These are phyloP conservation scores for Phytophthora multivora DNA, from an alignment of 352 stramenopile species.

Conservation along the genomic window DNA sequence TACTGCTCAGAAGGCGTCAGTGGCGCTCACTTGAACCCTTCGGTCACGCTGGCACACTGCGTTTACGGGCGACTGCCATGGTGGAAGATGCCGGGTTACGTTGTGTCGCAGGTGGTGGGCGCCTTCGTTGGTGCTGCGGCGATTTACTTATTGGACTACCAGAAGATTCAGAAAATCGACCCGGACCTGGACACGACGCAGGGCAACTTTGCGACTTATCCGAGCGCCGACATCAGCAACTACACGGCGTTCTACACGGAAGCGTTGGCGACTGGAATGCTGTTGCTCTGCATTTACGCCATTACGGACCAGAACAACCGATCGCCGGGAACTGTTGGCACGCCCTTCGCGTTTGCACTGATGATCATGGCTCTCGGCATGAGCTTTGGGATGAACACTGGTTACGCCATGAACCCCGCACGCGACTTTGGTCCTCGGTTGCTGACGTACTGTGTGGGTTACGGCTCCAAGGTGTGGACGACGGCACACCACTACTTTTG, in stretches of 20 bases:
- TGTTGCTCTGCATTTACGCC: conserved; percentile 23
- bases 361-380: conserved; percentile 30
- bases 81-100: conserved; percentile 29
- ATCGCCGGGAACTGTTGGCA: conserved; percentile 11
- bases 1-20: conserved; percentile 29
- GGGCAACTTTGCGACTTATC: conserved; percentile 26
- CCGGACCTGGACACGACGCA: conserved; percentile 17
- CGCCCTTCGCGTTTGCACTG: conserved; percentile 17
- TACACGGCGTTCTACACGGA: conserved; percentile 29
- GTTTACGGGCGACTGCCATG: conserved; percentile 20
- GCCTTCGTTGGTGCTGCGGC: conserved; percentile 17
- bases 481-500: conserved; percentile 18
- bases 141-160: conserved; percentile 26
- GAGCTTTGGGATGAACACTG: conserved; percentile 28
- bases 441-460: conserved; percentile 15
- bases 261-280: conserved; percentile 13
- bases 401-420: conserved; percentile 26
- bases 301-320: conserved; percentile 29
- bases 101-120: conserved; percentile 13
- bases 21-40: conserved; percentile 18
- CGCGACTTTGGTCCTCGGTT: conserved; percentile 22
- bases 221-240: conserved; percentile 24
- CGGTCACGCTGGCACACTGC: conserved; percentile 15
- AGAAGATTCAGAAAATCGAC: conserved; percentile 26
- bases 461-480: conserved; percentile 24